Conservation (phyloP, 2,329 filamentous ascomycete species). For the Tolypocladium endophyticum region DNA sequence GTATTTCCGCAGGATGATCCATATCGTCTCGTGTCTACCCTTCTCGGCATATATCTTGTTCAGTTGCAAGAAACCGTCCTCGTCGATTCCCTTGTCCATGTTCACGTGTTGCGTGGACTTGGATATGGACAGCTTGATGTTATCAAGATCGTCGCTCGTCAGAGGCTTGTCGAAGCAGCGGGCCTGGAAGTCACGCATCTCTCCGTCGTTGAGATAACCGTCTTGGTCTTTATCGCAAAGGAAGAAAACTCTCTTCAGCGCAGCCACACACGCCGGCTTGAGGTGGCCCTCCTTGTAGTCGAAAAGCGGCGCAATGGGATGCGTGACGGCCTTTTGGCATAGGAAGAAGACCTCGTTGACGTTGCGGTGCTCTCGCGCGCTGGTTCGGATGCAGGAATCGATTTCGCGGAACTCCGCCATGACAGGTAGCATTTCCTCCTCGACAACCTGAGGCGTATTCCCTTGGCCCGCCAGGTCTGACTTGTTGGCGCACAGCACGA, state of each 20-base stretch:
- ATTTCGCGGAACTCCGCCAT: constrained; percentile 99
- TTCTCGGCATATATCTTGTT: constrained; percentile 98
- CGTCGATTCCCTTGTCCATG: constrained; percentile 63
- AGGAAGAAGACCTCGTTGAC: constrained; percentile 96
- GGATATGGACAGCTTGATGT: constrained; percentile 81
- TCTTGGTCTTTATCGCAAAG: constrained; percentile 95
- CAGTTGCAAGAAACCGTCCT: constrained; percentile 73
- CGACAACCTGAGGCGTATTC: constrained; percentile 72
- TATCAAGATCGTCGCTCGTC: constrained; percentile 69
- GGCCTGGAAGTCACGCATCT: constrained; percentile 82
- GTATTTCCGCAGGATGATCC: constrained; percentile 91
- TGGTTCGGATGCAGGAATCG: constrained; percentile 92
- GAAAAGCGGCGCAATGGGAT: constrained; percentile 91
- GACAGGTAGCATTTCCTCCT: constrained; percentile 95
- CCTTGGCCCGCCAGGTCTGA: constrained; percentile 72
- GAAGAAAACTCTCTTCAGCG: constrained; percentile 85
- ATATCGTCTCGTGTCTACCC: constrained; percentile 94
- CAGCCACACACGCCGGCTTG: constrained; percentile 81
- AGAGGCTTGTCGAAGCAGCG: constrained; percentile 89
- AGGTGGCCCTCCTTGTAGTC: constrained; percentile 86
- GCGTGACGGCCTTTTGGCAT: constrained; percentile 95
- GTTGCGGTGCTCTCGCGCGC: constrained; percentile 83
- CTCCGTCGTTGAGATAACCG: constrained; percentile 77
- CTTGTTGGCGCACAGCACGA: constrained; percentile 95
- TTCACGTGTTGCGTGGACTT: constrained; percentile 54